Conservation (phyloP, 768 basidiomycete genomes). For the Strobilomyces echinocephalus region DNA sequence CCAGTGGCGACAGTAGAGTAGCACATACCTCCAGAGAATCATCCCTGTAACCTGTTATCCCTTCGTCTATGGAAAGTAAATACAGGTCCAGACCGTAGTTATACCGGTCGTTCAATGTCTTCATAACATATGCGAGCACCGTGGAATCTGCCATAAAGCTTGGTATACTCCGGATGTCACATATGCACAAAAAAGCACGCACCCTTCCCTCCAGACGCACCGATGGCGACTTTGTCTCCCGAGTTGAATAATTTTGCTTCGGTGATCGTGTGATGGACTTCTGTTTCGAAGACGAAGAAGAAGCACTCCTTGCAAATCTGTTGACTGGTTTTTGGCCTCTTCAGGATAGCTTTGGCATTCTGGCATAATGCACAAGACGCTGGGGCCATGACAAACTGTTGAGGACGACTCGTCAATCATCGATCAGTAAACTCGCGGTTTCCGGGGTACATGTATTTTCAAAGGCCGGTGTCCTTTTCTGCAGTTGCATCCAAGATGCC, state of each 20-base stretch:
- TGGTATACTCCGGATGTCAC: neutral
- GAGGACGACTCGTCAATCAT: neutral
- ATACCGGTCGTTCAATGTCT: constrained; percentile 89
- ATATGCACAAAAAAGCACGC: constrained; percentile 10
- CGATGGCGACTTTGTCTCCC: constrained; percentile 93
- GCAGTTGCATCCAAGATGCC: constrained; percentile 45
- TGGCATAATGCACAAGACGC: constrained; percentile 74
- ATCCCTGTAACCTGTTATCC: constrained; percentile 96
- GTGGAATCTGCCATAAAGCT: constrained; percentile 86
- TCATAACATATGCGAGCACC: constrained; percentile 96
- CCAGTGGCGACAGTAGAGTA: constrained; percentile 2
- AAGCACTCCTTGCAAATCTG: constrained; percentile 96
- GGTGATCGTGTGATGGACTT: constrained; percentile 93
- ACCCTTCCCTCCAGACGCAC: constrained; percentile 99
- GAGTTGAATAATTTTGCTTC: constrained; percentile 78
- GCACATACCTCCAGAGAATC: constrained; percentile 83
- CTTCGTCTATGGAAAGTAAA: constrained; percentile 95
- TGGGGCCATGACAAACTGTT: constrained; percentile 60
- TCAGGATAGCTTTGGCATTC: constrained; percentile 77
- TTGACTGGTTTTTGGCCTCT: constrained; percentile 94
- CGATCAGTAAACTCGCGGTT: neutral
- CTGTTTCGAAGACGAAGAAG: constrained; percentile 96
- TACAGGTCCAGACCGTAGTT: constrained; percentile 87
- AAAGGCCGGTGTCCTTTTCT: neutral
- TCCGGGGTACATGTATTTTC: constrained; percentile 4